Percentiles rank a stretch among this genome's conserved stretches.
Conservation (phyloP, 139 green algal genomes). For the Edaphochlamys debaryana region DNA sequence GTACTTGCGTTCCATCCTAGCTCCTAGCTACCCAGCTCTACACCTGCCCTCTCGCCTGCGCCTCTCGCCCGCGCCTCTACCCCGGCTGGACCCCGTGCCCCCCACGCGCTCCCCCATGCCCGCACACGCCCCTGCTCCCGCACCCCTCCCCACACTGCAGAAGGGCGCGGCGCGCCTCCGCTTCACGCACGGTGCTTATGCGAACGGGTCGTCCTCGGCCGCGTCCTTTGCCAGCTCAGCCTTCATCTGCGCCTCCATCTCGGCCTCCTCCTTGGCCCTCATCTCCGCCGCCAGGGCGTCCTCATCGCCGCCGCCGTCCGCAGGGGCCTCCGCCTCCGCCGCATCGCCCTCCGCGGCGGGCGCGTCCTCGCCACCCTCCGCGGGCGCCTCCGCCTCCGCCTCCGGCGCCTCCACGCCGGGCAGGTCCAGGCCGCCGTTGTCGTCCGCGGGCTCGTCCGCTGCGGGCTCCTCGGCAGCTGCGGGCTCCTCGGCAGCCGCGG, state of each 20-base stretch:
- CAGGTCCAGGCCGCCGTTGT: no score
- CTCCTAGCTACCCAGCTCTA: no score
- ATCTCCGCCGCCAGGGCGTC: constrained; percentile 7
- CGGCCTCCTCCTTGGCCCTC: background rate
- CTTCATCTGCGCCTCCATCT: constrained; percentile 3
- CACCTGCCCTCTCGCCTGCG: no score
- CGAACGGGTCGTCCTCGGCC: background rate
- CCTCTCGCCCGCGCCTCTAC: no score
- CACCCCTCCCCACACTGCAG: no score
- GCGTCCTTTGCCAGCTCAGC: background rate
- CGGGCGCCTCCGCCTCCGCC: background rate
- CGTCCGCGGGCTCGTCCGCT: background rate
- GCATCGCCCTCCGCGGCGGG: background rate
- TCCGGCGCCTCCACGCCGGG: no score
- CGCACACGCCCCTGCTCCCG: no score
- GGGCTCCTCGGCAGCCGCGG: background rate
- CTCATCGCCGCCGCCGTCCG: background rate
- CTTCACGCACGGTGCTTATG: background rate
- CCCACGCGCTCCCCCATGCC: no score
- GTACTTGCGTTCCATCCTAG: no score
- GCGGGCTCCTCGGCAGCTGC: background rate
- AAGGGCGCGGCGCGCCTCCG: no score
- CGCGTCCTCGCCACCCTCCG: background rate
- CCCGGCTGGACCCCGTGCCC: no score
- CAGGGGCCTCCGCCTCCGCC: background rate